Base-by-base conservation (phyloP, 2,329 filamentous ascomycete species). In the Cordyceps cateniannulata region DNA sequence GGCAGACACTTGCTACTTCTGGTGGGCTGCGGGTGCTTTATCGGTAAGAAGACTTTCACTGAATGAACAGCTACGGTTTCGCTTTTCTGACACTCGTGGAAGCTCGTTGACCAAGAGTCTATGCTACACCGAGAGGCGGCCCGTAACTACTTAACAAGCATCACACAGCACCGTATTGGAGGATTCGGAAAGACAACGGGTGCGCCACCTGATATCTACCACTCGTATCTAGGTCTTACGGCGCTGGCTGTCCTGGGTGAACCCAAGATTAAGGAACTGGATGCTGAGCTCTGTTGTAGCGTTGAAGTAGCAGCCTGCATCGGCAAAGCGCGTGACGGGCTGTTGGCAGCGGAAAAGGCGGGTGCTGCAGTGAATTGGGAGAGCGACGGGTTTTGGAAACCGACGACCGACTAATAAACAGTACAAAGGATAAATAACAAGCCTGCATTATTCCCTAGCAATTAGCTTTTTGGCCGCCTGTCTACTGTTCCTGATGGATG, bases 1-100 rank as follows among this genome's bases (percentile, higher is more conserved):
- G 52, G 89, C 90, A 10, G 95, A 99, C 74, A 98, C 95, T 0
- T 99, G 95, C 75, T 99, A 99, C 73, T 88, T 86, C 24, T 99
- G 93, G 80, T 99, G 95, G 95, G 91, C 90, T 0, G 81, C 82
- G 4, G 91, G 85, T 2, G 85, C 91, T 1, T 70, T 85, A 1
- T 67, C 70, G 57, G 77, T 81, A 69, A 63, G 73, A 55, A 16
- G 3, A 0, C 20, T 24, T 27, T 18, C 1, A n/a, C 16, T 81
- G 73, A 47, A 20, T 67, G 71, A 53, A 16, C 38, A 20, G n/a
- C n/a, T 47, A 24, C n/a, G 25, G 6, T 10, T 40, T 25, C 12
- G 29, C 16, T 14, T 24, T 16, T 24, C 50, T 27, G 50, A 45
- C 18, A 55, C 59, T 47, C 42, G 65, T 65, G 45, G 3, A 63